Evolutionary conservation across 2,329 filamentous ascomycete genomes (phyloP).

Genomic region (Fusarium piperis): DNA sequence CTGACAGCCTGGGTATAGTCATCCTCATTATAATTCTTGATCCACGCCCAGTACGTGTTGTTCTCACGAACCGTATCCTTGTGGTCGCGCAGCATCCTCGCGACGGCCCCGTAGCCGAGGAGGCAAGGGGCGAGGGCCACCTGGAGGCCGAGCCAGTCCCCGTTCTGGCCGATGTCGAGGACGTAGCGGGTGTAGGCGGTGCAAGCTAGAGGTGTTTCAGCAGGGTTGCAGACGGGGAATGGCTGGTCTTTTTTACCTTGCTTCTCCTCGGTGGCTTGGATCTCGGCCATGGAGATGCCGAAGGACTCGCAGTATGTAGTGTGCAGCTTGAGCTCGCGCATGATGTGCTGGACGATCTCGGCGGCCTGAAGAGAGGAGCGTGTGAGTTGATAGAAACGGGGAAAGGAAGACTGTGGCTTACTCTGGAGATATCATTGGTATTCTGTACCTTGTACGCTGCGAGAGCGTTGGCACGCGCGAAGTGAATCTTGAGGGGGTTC

Average conservation of each 20-base stretch:
- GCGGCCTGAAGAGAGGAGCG: slow-evolving; percentile 41
- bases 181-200: slow-evolving; percentile 87
- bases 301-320: slow-evolving; percentile 84
- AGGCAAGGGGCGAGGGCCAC: slow-evolving; percentile 87
- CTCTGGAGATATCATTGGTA: slow-evolving; percentile 76
- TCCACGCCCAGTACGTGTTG: slow-evolving; percentile 90
- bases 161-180: slow-evolving; percentile 85
- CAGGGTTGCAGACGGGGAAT: background rate
- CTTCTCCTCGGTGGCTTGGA: slow-evolving; percentile 78
- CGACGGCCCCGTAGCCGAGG: slow-evolving; percentile 87
- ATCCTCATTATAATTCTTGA: slow-evolving; percentile 85
- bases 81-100: slow-evolving; percentile 73
- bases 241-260: slow-evolving; percentile 62
- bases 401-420: slow-evolving; percentile 50
- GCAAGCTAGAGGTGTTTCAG: slow-evolving; percentile 61
- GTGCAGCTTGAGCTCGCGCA: slow-evolving; percentile 83
- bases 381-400: background rate
- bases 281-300: slow-evolving; percentile 77
- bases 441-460: slow-evolving; percentile 85
- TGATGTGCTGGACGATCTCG: slow-evolving; percentile 78
- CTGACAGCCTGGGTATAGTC: slow-evolving; percentile 80
- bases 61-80: slow-evolving; percentile 67
- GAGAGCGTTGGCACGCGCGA: slow-evolving; percentile 85
- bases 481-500: slow-evolving; percentile 71
- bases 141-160: slow-evolving; percentile 89